These are phyloP conservation scores for Vickermania ingenoplastis DNA, from an alignment of 208 protist genomes.

Conservation along the genomic window DNA sequence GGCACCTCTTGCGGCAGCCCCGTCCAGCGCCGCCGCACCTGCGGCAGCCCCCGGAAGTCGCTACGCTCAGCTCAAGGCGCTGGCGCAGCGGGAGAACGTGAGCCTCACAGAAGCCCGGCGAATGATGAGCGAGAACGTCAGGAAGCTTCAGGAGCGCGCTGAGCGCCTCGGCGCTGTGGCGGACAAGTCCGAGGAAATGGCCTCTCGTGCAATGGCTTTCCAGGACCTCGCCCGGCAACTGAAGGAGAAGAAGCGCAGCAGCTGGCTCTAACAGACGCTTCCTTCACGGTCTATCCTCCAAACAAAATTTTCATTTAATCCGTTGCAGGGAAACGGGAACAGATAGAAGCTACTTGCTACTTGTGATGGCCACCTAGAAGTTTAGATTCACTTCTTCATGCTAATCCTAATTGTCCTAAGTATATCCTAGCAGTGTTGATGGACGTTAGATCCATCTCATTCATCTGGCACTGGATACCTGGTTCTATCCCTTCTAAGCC, in stretches of 20 bases:
- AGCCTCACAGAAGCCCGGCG: constrained; percentile 68
- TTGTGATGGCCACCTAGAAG: too few species aligned
- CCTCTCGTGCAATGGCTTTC: constrained; percentile 61
- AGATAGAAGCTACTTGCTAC: too few species aligned
- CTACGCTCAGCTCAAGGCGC: constrained; percentile 72
- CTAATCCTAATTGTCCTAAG: too few species aligned
- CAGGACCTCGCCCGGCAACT: constrained; percentile 53
- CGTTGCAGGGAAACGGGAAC: too few species aligned
- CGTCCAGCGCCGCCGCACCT: not conserved
- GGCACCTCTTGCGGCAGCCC: not conserved
- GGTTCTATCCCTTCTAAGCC: too few species aligned
- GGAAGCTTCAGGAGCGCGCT: constrained; percentile 55
- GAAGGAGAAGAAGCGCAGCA: constrained; percentile 69
- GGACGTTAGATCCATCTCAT: too few species aligned
- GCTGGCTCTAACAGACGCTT: constrained; percentile 76
- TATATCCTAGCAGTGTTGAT: too few species aligned
- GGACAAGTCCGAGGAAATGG: constrained; percentile 54
- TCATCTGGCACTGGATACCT: too few species aligned
- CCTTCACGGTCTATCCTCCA: too few species aligned
- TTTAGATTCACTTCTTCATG: too few species aligned
- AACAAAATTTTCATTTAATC: too few species aligned
- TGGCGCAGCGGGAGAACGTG: constrained; percentile 65
- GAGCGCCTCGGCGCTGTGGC: constrained; percentile 52
- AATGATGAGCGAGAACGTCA: constrained; percentile 75
- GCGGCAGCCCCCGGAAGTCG: constrained; percentile 21